These are phyloP conservation scores for Globisporangium echinulatum DNA, from an alignment of 352 stramenopile genomes.

Conservation along the genomic window DNA sequence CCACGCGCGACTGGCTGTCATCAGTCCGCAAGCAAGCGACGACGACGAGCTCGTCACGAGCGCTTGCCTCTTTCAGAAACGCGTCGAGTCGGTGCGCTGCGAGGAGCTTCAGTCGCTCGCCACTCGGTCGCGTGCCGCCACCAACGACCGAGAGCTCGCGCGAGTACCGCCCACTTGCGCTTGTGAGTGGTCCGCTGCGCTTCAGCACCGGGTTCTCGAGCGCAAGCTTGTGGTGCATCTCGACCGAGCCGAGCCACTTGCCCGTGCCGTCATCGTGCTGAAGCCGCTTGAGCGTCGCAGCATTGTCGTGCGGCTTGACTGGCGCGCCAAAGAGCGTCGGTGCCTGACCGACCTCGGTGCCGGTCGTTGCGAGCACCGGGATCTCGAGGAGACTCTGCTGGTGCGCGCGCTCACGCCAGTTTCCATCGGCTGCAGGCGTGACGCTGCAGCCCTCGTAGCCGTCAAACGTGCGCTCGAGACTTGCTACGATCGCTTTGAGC, in stretches of 20 bases:
- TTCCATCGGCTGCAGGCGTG: conserved; percentile 48
- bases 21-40: conserved; percentile 64
- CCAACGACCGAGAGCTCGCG: conserved; percentile 50
- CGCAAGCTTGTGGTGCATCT: conserved; percentile 47
- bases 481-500: conserved; percentile 59
- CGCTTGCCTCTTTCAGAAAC: conserved; percentile 32
- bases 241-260: conserved; percentile 62
- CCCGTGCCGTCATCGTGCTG: conserved; percentile 33
- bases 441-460: conserved; percentile 61
- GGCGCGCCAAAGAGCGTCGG: conserved; percentile 44
- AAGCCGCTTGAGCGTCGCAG: conserved; percentile 32
- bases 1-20: conserved; percentile 46
- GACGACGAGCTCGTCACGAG: conserved; percentile 47
- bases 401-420: conserved; percentile 50
- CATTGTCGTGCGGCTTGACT: conserved; percentile 36
- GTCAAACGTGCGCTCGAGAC: conserved; percentile 67
- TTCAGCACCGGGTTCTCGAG: conserved; percentile 54
- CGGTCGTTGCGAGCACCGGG: conserved; percentile 48
- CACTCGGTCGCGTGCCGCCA: conserved; percentile 19
- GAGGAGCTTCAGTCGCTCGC: conserved; percentile 31
- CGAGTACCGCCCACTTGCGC: conserved; percentile 73
- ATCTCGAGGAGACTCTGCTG: conserved; percentile 56
- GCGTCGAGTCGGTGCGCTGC: conserved; percentile 36
- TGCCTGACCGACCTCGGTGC: conserved; percentile 44
- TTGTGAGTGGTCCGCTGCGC: conserved; percentile 48